phyloP scores from a whole-genome alignment of 352 stramenopile species.

The Globisporangium iwayamae region DNA sequence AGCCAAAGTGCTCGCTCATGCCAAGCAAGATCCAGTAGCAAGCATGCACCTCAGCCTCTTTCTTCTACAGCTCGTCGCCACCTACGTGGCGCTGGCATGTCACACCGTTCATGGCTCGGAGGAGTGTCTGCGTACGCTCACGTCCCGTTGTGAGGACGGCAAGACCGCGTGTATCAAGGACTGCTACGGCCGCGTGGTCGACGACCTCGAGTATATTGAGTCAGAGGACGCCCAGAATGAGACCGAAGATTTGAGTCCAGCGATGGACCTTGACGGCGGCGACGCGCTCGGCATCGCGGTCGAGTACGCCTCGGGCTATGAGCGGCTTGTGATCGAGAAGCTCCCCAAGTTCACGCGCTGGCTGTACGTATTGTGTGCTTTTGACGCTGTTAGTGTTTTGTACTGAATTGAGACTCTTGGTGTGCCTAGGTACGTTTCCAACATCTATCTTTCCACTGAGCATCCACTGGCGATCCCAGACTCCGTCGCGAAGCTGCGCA shows the following conservation, averaged over 20 bases:
- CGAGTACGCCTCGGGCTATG: background rate
- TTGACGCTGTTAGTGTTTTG: background rate
- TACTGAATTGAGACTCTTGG: background rate
- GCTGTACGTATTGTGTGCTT: background rate
- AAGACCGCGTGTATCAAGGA: background rate
- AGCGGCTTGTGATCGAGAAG: background rate
- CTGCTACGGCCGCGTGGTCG: background rate
- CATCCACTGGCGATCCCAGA: background rate
- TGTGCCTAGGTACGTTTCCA: background rate
- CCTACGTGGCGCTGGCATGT: background rate
- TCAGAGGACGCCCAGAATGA: background rate
- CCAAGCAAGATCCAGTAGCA: background rate
- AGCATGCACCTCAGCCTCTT: background rate
- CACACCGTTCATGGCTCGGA: background rate
- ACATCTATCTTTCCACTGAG: background rate
- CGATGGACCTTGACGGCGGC: background rate
- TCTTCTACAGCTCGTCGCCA: background rate
- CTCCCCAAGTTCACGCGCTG: constrained; percentile 5
- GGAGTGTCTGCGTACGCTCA: constrained; percentile 1
- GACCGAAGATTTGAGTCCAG: background rate
- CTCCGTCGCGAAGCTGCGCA: background rate
- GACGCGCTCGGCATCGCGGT: background rate
- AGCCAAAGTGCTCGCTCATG: background rate
- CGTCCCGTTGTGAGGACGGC: background rate
- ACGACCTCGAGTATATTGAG: constrained; percentile 1